These are phyloP conservation scores for Aspergillus viridinutans DNA, from an alignment of 2,329 filamentous ascomycete species.

Conservation along the genomic window DNA sequence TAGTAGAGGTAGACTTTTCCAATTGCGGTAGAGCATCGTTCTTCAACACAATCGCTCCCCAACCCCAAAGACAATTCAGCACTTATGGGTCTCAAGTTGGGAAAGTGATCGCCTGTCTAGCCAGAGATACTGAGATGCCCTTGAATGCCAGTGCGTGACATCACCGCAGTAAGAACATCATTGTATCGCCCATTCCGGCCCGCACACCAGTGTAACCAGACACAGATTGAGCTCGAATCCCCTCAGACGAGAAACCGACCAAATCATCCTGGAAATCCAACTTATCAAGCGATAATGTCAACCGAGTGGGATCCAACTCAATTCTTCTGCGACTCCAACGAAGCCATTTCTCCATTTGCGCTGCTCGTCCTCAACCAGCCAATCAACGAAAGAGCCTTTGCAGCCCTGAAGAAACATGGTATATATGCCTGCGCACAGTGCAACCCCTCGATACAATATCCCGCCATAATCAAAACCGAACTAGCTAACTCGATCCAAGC, in stretches of 20 bases:
- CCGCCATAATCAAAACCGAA: neutral
- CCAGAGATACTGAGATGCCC: neutral
- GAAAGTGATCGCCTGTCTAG: neutral
- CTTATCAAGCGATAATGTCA: neutral
- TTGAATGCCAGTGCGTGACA: neutral
- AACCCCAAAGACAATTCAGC: neutral
- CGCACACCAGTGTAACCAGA: no score
- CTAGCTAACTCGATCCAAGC: slow-evolving; percentile 44
- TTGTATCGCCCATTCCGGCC: neutral
- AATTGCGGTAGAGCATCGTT: neutral
- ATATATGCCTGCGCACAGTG: slow-evolving; percentile 14
- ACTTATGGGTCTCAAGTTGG: neutral
- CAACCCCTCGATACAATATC: neutral
- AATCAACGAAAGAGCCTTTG: slow-evolving; percentile 44
- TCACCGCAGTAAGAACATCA: neutral
- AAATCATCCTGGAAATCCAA: neutral
- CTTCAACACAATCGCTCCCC: neutral
- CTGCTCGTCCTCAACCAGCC: slow-evolving; percentile 61
- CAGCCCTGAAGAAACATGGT: slow-evolving; percentile 36
- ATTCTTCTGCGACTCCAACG: slow-evolving; percentile 32
- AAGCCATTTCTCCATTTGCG: slow-evolving; percentile 36
- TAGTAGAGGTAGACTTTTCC: neutral
- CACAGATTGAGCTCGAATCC: neutral
- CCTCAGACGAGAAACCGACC: neutral
- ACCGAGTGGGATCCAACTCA: slow-evolving; percentile 41